These are phyloP conservation scores for Trichoderma hamatum DNA, from an alignment of 2,329 filamentous ascomycete species.

Conservation along the genomic window DNA sequence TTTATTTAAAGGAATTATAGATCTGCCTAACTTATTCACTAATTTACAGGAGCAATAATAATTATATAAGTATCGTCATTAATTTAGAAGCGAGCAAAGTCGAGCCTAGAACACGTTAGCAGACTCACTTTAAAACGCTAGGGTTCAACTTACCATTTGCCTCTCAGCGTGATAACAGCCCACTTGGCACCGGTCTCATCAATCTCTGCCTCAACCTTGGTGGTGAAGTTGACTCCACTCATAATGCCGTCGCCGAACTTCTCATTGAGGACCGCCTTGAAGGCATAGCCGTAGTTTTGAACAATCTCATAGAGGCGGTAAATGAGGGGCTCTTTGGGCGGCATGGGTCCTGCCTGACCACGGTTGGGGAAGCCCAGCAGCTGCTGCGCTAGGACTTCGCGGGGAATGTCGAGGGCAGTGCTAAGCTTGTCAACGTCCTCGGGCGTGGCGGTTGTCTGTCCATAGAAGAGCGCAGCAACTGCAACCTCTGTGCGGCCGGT, in stretches of 20 bases:
- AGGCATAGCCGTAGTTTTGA: constrained; percentile 2
- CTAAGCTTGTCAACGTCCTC: constrained; percentile 9
- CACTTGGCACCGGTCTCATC: constrained; percentile 9
- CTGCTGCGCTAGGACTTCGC: constrained; percentile 4
- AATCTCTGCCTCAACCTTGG: background rate
- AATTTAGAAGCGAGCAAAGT: background rate
- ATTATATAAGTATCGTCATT: background rate
- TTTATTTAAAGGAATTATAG: background rate
- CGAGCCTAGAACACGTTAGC: background rate
- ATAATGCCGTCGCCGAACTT: constrained; percentile 10
- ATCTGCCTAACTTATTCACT: background rate
- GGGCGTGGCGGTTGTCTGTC: background rate
- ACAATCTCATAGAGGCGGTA: constrained; percentile 4
- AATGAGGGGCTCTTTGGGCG: constrained; percentile 8
- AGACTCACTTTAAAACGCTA: too few relatives aligned
- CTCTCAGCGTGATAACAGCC: constrained; percentile 4
- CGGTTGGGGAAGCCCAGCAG: background rate
- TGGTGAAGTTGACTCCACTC: constrained; percentile 9
- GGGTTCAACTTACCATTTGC: constrained; percentile 4
- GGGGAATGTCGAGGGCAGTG: background rate
- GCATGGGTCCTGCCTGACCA: constrained; percentile 3
- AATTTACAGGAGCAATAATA: background rate
- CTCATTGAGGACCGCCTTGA: constrained; percentile 10
- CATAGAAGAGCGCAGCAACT: constrained; percentile 7
- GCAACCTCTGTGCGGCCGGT: background rate